Base-by-base conservation (phyloP, 805 yeast genomes). In the Monosporozyma solicola region DNA sequence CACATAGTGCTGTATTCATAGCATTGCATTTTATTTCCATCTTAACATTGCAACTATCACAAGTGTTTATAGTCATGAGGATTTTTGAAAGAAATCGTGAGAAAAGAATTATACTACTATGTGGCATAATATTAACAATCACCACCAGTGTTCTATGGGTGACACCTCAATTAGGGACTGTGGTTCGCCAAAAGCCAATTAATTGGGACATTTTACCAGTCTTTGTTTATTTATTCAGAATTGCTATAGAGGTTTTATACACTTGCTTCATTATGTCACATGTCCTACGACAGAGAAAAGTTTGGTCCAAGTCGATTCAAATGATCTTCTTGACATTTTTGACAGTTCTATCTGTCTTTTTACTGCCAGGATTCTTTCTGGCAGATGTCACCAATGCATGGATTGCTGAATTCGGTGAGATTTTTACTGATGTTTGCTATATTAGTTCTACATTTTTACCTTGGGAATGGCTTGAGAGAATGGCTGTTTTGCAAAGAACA, bases 391-490 rank as follows among this genome's bases (percentile, higher is more conserved):
- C 91, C 0, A 82, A 81, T 64, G 74, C 83, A 5, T 87, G 90
- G 86, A 82, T 83, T n/a, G 78, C 78, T 53, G 85, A 83, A 56
- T 72, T 86, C 50, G 81, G 89, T 22, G 92, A 86, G 62, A 72
- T 86, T 46, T 85, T 86, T 67, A 82, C 85, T 46, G 78, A 87
- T 20, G 83, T 86, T 1, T 78, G 84, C n/a, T 84, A 83, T 63
- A 79, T 85, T 8, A 73, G 84, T 22, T 78, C 87, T 37, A 85
- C 87, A 32, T 85, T 85, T 6, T 75, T 84, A 10, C 87, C 87
- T 0, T 86, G 95, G 94, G 95, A 87, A 66, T 88, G 95, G 92
- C 77, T 85, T 55, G 86, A 85, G 61, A 74, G 85, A 56, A 74
- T 84, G 52, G 77, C 78, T 50, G 72, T 77, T 11, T 66, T 84